Conservation (phyloP, 805 yeast genomes). For the Ogataea trehalophila region DNA sequence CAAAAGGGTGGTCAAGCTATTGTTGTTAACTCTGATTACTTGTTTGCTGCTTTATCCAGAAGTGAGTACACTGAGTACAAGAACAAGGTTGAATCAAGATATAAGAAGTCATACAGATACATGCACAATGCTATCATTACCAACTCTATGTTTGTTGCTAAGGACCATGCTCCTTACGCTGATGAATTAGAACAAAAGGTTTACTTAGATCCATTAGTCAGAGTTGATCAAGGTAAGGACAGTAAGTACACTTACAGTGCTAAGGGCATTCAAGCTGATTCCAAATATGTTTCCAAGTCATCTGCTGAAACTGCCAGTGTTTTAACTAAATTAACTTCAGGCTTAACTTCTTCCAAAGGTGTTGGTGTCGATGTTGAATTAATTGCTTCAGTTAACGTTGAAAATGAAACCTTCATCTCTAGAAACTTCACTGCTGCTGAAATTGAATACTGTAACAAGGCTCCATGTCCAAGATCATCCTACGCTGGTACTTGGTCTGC, state of each 20-base stretch:
- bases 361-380: conserved; percentile 98
- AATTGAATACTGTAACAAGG: conserved; percentile 66
- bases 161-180: conserved; percentile 88
- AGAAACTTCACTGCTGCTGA: conserved; percentile 87
- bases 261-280: conserved; percentile 44
- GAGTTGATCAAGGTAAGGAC: conserved; percentile 43
- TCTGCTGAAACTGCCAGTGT: conserved; percentile 62
- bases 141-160: conserved; percentile 87
- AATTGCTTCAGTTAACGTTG: conserved; percentile 71
- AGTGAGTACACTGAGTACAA: conserved; percentile 67
- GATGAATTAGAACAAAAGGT: conserved; percentile 86
- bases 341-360: conserved; percentile 42
- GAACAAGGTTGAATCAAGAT: conserved; percentile 68
- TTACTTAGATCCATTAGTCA: conserved; percentile 93
- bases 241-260: conserved; percentile 41
- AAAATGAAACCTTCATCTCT: conserved; percentile 86
- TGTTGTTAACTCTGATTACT: conserved; percentile 88
- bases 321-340: conserved; percentile 49
- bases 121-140: conserved; percentile 91
- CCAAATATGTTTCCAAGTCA: conserved; percentile 39
- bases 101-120: conserved; percentile 87
- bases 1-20: conserved; percentile 98
- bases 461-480: conserved; percentile 81
- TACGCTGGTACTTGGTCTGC: conserved; percentile 99
- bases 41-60: conserved; percentile 76